Conservation (phyloP, 2,329 filamentous ascomycete species). For the Dothistroma pini region DNA sequence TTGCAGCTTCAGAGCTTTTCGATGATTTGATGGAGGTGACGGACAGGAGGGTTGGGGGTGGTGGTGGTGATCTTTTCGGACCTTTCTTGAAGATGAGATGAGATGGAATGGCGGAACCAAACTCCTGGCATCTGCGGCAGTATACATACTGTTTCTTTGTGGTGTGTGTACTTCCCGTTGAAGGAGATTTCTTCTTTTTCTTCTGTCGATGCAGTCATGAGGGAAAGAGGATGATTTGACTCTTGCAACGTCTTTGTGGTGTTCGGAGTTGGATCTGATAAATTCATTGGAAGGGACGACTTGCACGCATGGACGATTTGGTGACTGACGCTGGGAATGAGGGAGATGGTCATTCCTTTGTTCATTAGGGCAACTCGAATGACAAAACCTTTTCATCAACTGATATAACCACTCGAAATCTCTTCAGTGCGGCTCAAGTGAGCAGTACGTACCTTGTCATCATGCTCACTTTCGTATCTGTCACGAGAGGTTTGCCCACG, state of each 20-base stretch:
- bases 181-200: not conserved
- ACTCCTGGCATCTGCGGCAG: slow-evolving; percentile 7
- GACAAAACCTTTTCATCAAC: slow-evolving; percentile 2
- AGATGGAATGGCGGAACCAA: not conserved
- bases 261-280: slow-evolving; percentile 5
- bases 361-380: not conserved
- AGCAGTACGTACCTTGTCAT: slow-evolving; percentile 7
- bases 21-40: not conserved
- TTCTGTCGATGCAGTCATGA: slow-evolving; percentile 10
- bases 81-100: slow-evolving; percentile 5
- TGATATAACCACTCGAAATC: not conserved
- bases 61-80: not conserved
- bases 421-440: not conserved
- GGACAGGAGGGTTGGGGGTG: not conserved
- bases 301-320: slow-evolving; percentile 9
- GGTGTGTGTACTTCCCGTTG: not conserved
- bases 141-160: slow-evolving; percentile 11
- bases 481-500: not conserved
- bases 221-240: slow-evolving; percentile 3
- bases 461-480: not conserved
- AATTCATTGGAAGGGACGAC: slow-evolving; percentile 1
- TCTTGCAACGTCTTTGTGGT: slow-evolving; percentile 5
- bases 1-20: not conserved
- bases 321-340: not conserved
- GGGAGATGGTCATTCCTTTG: not conserved